Evolutionary conservation across 139 green algal species (phyloP), one percentile per base, ranked within the genome.

Genomic region (Coelastrella sp.): DNA sequence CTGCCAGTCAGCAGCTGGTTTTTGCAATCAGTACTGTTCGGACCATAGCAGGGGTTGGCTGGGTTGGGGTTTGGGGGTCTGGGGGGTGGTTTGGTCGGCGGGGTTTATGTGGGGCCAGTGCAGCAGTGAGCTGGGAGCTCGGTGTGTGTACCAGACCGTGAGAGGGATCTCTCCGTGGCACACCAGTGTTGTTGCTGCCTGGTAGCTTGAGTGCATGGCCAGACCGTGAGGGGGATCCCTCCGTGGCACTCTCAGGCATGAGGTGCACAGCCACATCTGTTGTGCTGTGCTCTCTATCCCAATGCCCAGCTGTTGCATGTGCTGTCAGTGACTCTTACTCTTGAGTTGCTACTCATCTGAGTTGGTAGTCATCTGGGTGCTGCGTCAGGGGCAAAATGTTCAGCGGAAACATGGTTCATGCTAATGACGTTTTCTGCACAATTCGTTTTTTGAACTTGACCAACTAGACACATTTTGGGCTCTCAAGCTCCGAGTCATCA

Each of bases 91-190:
- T 76, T 76, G 68, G n/a, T 76, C 16, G 64, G 13, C 16, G 64
- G 16, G 64, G 16, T 20, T 71, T 71, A 11, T 14, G 16, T 11
- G 64, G 16, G 17, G 14, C 68, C 68, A 76, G 68, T 47, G 68
- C 68, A 76, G 68, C 68, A 22, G 2, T 23, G 8, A 23, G 4
- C 17, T 76, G 68, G 17, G 16, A 76, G 68, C 68, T 32, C 4
- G 14, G 68, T 22, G 68, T 76, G 68, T 76, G 68, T 76, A 76
- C 68, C 68, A 76, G 68, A 76, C 68, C 68, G 68, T 76, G 68
- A 76, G 68, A 76, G 68, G 68, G 68, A 76, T 76, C 68, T 76
- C 68, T 76, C 68, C 68, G 68, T 76, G 68, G 68, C 68, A 76
- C 68, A 76, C 68, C 17, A 23, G 68, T 76, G 68, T 76, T 76